These are phyloP conservation scores for Aspergillus clavatus DNA, from an alignment of 2,329 filamentous ascomycete species.

Conservation along the genomic window DNA sequence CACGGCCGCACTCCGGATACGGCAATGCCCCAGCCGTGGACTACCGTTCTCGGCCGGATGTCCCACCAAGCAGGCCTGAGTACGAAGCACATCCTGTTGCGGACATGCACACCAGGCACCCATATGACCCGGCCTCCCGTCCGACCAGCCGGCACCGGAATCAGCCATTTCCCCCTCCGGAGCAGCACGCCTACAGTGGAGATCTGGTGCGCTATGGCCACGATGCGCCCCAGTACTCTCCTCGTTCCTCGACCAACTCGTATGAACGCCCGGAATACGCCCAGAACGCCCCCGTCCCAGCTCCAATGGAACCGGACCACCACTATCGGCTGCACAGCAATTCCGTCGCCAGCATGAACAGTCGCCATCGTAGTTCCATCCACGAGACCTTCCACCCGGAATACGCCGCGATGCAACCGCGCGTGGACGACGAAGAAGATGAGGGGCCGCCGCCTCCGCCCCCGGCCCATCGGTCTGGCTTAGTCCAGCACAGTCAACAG, in stretches of 20 bases:
- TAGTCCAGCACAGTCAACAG: conserved; percentile 24
- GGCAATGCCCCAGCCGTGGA: conserved; percentile 20
- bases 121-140: conserved; percentile 14
- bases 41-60: conserved; percentile 21
- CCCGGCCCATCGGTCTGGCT: conserved; percentile 32
- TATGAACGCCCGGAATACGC: conserved; percentile 20
- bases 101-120: conserved; percentile 8
- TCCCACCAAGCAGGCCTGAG: conserved; percentile 13
- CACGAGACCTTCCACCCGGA: conserved; percentile 31
- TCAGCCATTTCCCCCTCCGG: conserved; percentile 17
- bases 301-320: conserved; percentile 13
- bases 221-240: conserved; percentile 15
- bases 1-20: conserved; percentile 23
- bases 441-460: conserved; percentile 35
- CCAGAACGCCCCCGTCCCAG: background rate
- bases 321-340: conserved; percentile 26
- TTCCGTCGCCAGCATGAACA: conserved; percentile 18
- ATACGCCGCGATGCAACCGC: conserved; percentile 45
- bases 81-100: conserved; percentile 9
- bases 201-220: conserved; percentile 20
- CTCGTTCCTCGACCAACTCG: conserved; percentile 12
- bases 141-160: conserved; percentile 14
- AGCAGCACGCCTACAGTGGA: conserved; percentile 22
- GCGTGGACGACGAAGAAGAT: conserved; percentile 44
- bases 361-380: conserved; percentile 20